Percentiles rank a stretch among this genome's conserved stretches.
Evolutionary conservation across 108 stramenopile species (phyloP).

Genomic region (Fragilaria crotonensis): DNA sequence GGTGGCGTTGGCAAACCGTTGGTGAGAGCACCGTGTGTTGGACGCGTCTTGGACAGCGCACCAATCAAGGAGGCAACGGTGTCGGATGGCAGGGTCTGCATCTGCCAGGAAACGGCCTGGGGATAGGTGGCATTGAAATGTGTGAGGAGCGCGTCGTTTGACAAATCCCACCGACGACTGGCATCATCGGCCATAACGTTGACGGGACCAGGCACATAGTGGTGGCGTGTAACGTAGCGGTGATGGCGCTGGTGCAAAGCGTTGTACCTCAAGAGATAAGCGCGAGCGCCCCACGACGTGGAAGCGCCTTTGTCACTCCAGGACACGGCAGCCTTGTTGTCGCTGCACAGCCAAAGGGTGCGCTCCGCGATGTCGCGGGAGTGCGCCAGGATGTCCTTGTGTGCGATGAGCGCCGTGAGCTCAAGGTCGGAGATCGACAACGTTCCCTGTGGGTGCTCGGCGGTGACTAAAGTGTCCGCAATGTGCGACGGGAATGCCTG

Average conservation of each 20-base stretch:
- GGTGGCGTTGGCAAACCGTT: too few species aligned
- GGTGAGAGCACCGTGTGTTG: too few species aligned
- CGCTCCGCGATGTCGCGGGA: conserved; percentile 6
- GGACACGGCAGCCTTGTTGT: conserved; percentile 9
- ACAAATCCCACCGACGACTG: too few species aligned
- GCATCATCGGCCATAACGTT: too few species aligned
- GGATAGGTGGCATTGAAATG: too few species aligned
- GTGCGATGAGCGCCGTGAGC: conserved; percentile 5
- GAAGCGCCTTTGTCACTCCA: conserved; percentile 8
- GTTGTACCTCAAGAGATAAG: not conserved
- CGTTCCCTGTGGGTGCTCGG: conserved; percentile 7
- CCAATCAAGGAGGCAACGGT: too few species aligned
- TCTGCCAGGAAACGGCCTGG: too few species aligned
- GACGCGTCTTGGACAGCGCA: too few species aligned
- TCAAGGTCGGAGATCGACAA: conserved; percentile 18
- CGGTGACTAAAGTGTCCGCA: not conserved
- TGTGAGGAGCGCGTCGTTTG: not conserved
- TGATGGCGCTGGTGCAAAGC: conserved; percentile 8
- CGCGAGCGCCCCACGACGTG: too few species aligned
- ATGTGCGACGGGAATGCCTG: not conserved
- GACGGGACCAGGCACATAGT: too few species aligned
- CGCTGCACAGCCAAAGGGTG: not conserved
- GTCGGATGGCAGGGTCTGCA: too few species aligned
- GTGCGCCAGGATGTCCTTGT: conserved; percentile 14
- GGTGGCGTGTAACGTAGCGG: conserved; percentile 3